Conservation (phyloP, 805 yeast genomes). For the Wickerhamiella domercqiae region DNA sequence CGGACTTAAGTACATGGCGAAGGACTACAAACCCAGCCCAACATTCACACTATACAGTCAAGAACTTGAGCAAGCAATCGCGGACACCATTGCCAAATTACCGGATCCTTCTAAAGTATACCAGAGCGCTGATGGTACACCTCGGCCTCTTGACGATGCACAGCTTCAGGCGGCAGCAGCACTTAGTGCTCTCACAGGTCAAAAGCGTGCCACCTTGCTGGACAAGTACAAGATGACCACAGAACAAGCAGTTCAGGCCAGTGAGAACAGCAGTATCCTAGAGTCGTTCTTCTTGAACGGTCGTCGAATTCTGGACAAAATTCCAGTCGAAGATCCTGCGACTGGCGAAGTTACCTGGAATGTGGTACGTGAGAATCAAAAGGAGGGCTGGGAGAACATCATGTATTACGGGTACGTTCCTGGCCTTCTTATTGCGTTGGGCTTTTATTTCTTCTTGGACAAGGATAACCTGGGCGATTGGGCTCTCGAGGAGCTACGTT, state of each 20-base stretch:
- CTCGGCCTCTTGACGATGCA: constrained; percentile 50
- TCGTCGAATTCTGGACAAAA: constrained; percentile 61
- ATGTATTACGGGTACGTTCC: constrained; percentile 64
- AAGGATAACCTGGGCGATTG: constrained; percentile 47
- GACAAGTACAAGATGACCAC: constrained; percentile 36
- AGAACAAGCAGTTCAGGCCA: constrained; percentile 38
- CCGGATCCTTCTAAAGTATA: constrained; percentile 53
- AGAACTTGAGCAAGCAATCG: constrained; percentile 44
- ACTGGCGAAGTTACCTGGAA: constrained; percentile 72
- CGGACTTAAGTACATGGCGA: constrained; percentile 17
- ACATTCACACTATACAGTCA: constrained; percentile 16
- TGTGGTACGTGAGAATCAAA: constrained; percentile 54
- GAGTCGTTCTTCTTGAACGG: constrained; percentile 36
- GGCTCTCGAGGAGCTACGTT: constrained; percentile 71
- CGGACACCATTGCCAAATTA: constrained; percentile 43
- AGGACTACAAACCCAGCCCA: constrained; percentile 21
- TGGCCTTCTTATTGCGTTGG: constrained; percentile 42
- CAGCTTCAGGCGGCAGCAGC: constrained; percentile 62
- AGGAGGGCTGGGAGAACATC: constrained; percentile 76
- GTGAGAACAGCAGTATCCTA: constrained; percentile 48
- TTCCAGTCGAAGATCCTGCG: constrained; percentile 65
- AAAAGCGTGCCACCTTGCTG: constrained; percentile 36
- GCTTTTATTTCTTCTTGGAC: constrained; percentile 34
- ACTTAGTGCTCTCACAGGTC: constrained; percentile 43
- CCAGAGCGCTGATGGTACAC: constrained; percentile 61